Evolutionary conservation across 2,329 filamentous ascomycete species (phyloP).

Genomic region (Teratosphaeria pseudoeucalypti): DNA sequence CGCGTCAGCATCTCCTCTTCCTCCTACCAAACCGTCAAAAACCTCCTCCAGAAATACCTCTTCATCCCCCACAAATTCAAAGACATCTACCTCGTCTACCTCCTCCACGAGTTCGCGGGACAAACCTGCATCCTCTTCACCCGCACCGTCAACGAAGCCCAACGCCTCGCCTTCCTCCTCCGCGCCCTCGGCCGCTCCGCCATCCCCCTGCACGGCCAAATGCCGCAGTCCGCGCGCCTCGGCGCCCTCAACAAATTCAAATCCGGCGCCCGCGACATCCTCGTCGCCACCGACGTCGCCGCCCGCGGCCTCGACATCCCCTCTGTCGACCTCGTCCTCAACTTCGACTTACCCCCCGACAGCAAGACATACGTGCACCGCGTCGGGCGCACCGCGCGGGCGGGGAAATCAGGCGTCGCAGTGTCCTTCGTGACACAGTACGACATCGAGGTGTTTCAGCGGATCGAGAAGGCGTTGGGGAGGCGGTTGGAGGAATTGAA

Average conservation of each 20-base stretch:
- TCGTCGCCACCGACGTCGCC: constrained; percentile 90
- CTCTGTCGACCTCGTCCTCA: constrained; percentile 77
- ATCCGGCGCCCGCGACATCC: constrained; percentile 65
- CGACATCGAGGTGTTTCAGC: constrained; percentile 67
- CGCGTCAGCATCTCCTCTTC: constrained; percentile 70
- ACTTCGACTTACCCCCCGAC: constrained; percentile 74
- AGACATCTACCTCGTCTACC: constrained; percentile 77
- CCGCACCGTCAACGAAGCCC: constrained; percentile 81
- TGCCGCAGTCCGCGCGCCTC: constrained; percentile 76
- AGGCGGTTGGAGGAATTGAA: constrained; percentile 63
- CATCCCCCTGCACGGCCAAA: constrained; percentile 84
- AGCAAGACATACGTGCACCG: constrained; percentile 87
- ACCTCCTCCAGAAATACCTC: constrained; percentile 73
- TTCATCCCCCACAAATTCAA: constrained; percentile 82
- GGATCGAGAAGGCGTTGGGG: constrained; percentile 74
- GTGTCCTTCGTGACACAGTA: constrained; percentile 80
- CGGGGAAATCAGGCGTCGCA: constrained; percentile 73
- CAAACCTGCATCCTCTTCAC: constrained; percentile 84
- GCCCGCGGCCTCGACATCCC: constrained; percentile 88
- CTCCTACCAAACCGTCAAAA: constrained; percentile 87
- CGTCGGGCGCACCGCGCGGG: constrained; percentile 78
- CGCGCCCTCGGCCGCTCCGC: constrained; percentile 78
- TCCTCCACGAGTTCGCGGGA: constrained; percentile 80
- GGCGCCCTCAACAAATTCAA: constrained; percentile 88
- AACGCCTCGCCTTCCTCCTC: constrained; percentile 73